Base-by-base conservation (phyloP, 169 alveolate species). In the Eimeria falciformis region DNA sequence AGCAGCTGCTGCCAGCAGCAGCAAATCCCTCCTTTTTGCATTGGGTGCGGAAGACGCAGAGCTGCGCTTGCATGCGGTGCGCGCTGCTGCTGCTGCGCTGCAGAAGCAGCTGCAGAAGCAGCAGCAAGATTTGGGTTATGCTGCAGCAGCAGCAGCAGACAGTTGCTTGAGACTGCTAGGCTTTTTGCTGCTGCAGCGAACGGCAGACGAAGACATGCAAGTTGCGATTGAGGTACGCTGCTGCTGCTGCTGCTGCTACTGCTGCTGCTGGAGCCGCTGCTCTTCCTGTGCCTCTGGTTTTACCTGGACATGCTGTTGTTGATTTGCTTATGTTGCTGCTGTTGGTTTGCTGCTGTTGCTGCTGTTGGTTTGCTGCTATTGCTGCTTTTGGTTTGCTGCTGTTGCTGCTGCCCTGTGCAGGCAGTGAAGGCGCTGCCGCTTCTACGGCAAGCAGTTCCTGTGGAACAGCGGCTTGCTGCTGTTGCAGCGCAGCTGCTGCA, bases 81-180 rank as follows among this genome's bases (percentile, higher is more conserved):
- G 84, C 23, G 84, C 84, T 21, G 84, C 84, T 43, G 66, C 25
- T 17, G 56, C 84, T 40, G 56, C 62, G 29, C 84, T 75, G 84
- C 84, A 75, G 84, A 56, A 75, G 84, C 84, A 73, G 65, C 84
- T 43, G 66, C 84, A 73, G 84, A 56, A 73, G 33, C 84, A 43
- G 65, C 65, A 68, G 79, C 55, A 68, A 43, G 27, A 27, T n/a
- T n/a, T n/a, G 0, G 21, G 55, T 4, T 46, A 68, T 17, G 43
- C 47, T 3, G 79, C 21, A 3, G 40, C 5, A 43, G 84, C 84
- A 73, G 62, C 84, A 37, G 65, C 37, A 21, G 73, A 62, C 29
- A 73, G 62, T 0, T 37, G 84, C 11, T 17, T 5, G 2, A 56
- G 84, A 3, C 84, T 73, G 9, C 21, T 73, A 62, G 84, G 46